Percentiles rank a stretch among this genome's conserved stretches.
Evolutionary conservation across 1,139 yeast species (phyloP).

Genomic region (Hansenula sp.): DNA sequence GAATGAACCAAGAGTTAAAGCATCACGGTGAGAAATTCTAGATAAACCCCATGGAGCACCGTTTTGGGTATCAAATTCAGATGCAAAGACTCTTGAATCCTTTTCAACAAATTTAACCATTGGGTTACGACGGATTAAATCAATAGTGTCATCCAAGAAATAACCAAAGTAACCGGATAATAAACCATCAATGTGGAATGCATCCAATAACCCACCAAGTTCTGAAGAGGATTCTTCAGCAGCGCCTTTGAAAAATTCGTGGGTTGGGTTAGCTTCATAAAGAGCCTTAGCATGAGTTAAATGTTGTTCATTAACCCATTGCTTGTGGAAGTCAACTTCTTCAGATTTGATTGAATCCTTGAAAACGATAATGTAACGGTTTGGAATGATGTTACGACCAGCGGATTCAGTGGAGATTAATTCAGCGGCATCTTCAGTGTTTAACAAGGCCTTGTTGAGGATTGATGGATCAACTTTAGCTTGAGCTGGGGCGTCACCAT

Average conservation of each 20-base stretch:
- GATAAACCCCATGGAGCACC: slow-evolving; percentile 98
- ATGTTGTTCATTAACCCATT: slow-evolving; percentile 43
- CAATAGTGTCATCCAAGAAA: slow-evolving; percentile 68
- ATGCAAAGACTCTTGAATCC: slow-evolving; percentile 71
- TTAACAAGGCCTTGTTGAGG: slow-evolving; percentile 17
- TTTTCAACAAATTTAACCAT: slow-evolving; percentile 72
- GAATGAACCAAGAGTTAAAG: slow-evolving; percentile 70
- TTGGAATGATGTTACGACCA: slow-evolving; percentile 52
- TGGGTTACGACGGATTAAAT: slow-evolving; percentile 68
- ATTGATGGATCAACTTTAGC: slow-evolving; percentile 16
- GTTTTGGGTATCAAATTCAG: slow-evolving; percentile 62
- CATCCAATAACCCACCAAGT: slow-evolving; percentile 60
- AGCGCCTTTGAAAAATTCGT: slow-evolving; percentile 16
- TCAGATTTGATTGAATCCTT: slow-evolving; percentile 53
- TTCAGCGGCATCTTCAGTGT: slow-evolving; percentile 34
- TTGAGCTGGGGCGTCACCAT: slow-evolving; percentile 2
- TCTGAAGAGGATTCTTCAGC: slow-evolving; percentile 14
- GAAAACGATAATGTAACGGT: slow-evolving; percentile 76
- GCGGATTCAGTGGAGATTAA: slow-evolving; percentile 36
- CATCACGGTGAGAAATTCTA: slow-evolving; percentile 85
- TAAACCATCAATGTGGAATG: slow-evolving; percentile 53
- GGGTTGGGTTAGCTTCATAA: slow-evolving; percentile 19
- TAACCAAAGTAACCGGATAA: slow-evolving; percentile 70
- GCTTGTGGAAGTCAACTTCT: slow-evolving; percentile 56
- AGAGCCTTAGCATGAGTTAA: slow-evolving; percentile 19